Conservation (phyloP, 139 green algal species). For the Desmodesmus armatus region DNA sequence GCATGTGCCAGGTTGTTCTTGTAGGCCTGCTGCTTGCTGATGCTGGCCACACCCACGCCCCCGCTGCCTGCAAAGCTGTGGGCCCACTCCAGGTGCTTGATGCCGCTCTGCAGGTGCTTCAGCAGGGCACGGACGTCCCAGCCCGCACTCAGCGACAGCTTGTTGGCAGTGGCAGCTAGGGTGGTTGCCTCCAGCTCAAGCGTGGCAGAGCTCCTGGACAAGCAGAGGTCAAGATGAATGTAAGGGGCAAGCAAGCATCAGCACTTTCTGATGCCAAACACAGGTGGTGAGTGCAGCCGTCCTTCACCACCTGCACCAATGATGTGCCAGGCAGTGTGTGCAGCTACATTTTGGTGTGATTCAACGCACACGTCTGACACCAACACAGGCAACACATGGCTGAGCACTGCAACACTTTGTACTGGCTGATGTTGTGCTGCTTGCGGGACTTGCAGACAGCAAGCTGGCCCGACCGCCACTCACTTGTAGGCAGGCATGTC, state of each 20-base stretch:
- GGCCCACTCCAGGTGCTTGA: conserved; percentile 45
- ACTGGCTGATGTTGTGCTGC: background rate
- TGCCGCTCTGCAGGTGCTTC: conserved; percentile 26
- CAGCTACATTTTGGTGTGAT: background rate
- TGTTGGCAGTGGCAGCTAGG: background rate
- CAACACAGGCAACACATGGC: background rate
- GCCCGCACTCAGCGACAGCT: conserved; percentile 28
- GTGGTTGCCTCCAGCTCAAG: conserved; percentile 41
- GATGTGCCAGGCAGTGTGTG: too few relatives aligned
- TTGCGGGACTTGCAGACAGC: background rate
- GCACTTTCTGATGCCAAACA: background rate
- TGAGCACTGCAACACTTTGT: background rate
- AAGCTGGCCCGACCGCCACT: background rate
- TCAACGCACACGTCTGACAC: background rate
- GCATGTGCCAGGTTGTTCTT: conserved; percentile 40
- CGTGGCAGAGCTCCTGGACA: conserved; percentile 17
- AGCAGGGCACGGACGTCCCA: conserved; percentile 42
- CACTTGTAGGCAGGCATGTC: conserved; percentile 34
- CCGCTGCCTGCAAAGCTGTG: conserved; percentile 39
- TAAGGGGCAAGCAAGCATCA: background rate
- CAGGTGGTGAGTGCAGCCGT: background rate
- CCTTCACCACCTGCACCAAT: too few relatives aligned
- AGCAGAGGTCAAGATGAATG: too few relatives aligned
- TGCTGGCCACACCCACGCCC: conserved; percentile 33
- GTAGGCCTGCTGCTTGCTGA: conserved; percentile 43